Base-by-base conservation (phyloP, 208 protist species). In the Crithidia mellificae region DNA sequence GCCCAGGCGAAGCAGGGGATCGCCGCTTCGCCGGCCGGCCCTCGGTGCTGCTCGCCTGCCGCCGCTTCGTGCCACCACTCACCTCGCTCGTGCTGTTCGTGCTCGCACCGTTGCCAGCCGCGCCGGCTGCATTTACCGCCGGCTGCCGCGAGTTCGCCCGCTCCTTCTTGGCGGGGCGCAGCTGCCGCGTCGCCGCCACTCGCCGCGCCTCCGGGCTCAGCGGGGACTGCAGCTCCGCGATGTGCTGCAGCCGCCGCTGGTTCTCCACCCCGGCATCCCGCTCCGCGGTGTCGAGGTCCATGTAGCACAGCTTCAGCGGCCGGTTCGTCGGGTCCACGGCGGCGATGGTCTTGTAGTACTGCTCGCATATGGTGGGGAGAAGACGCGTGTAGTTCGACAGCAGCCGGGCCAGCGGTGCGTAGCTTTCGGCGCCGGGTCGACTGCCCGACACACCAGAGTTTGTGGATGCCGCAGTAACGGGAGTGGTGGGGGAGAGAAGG, bases 251-350 rank as follows among this genome's bases (percentile, higher is more conserved):
- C 2, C 89, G 78, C 12, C 89, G 77, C 43, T 58, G 69, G 49
- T 90, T 91, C 78, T 94, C 89, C 15, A 68, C 56, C 2, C 68
- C 75, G 30, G 84, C 81, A 38, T 81, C 68, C 22, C 52, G 25
- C 29, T 82, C 74, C 2, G 74, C 69, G 19, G 74, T 63, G 39
- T 92, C 84, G n/a, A 94, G 70, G 72, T 90, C 85, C 61, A 89
- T 69, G 46, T 86, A 86, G 74, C 84, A 86, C 47, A 86, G 64
- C 47, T 64, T 61, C 17, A 30, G 51, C 30, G 57, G 54, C 38
- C 64, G 70, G 24, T 24, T 82, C 20, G 49, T 47, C 38, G 36
- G 20, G 44, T 74, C 70, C 9, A 77, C 38, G 36, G 68, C 52
- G 34, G 61, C 34, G 41, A 81, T 38, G 46, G 70, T 68, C 57